Evolutionary conservation across 768 basidiomycete species (phyloP).

Genomic region (Boletellus sp.): DNA sequence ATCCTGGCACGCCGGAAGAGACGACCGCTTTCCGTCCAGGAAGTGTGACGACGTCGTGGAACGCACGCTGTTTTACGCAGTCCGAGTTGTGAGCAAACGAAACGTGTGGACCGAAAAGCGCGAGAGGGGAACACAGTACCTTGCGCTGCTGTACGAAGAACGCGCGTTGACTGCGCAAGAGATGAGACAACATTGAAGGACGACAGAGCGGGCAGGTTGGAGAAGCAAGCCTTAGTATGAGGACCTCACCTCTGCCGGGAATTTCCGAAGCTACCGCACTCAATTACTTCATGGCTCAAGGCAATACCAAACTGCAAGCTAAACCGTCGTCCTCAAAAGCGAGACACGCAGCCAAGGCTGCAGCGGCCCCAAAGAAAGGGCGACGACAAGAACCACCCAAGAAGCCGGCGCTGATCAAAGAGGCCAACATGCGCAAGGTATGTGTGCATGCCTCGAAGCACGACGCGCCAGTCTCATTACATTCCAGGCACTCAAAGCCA

Average conservation of each 20-base stretch:
- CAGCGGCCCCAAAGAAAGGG: conserved; percentile 76
- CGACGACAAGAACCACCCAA: conserved; percentile 77
- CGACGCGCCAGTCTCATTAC: not conserved
- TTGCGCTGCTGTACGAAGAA: conserved; percentile 43
- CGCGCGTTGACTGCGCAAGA: conserved; percentile 53
- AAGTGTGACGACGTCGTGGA: conserved; percentile 67
- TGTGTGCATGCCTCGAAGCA: not conserved
- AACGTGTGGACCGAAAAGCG: too few species aligned
- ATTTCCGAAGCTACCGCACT: conserved; percentile 15
- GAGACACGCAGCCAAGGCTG: conserved; percentile 62
- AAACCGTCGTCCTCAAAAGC: conserved; percentile 45
- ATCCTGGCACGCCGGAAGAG: conserved; percentile 74
- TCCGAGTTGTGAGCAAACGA: not conserved
- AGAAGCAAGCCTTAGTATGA: not conserved
- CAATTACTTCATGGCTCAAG: conserved; percentile 60
- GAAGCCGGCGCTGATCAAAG: conserved; percentile 67
- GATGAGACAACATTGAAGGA: conserved; percentile 41
- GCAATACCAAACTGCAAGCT: conserved; percentile 67
- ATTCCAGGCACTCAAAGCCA: conserved; percentile 72
- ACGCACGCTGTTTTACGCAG: conserved; percentile 50
- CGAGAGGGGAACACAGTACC: conserved; percentile 27
- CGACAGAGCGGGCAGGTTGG: conserved; percentile 2
- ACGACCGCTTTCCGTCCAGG: conserved; percentile 64
- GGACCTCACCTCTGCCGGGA: conserved; percentile 19
- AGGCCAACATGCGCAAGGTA: conserved; percentile 77